Evolutionary conservation across 2,329 filamentous ascomycete species (phyloP).

Genomic region (Pseudocercospora fuligena): DNA sequence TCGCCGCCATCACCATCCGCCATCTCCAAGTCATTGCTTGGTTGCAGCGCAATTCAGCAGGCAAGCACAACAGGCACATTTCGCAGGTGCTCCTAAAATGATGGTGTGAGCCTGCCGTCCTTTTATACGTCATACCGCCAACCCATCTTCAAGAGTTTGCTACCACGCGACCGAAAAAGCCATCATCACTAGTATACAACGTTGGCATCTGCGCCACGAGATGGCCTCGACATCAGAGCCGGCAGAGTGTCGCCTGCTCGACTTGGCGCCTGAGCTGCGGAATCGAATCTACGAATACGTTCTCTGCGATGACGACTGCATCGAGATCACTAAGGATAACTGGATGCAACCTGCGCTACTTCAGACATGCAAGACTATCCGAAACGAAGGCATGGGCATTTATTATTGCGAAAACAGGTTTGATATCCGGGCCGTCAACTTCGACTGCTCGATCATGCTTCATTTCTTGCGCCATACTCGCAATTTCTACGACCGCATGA

Average conservation of each 20-base stretch:
- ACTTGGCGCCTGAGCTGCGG: background rate
- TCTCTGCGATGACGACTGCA: background rate
- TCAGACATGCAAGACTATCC: slow-evolving; percentile 33
- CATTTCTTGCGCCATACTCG: background rate
- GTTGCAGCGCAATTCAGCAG: too few relatives aligned
- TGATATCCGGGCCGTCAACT: background rate
- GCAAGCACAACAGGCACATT: too few relatives aligned
- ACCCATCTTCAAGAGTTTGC: background rate
- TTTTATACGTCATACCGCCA: too few relatives aligned
- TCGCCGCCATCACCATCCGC: too few relatives aligned
- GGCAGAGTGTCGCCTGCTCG: background rate
- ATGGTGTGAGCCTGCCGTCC: too few relatives aligned
- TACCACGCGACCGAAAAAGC: background rate
- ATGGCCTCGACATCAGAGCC: background rate
- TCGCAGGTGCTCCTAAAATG: too few relatives aligned
- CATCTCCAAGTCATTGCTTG: too few relatives aligned
- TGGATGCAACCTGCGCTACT: slow-evolving; percentile 34
- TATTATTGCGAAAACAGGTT: background rate
- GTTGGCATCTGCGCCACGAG: background rate
- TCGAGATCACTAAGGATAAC: background rate
- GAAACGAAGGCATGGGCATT: slow-evolving; percentile 33
- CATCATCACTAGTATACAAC: background rate
- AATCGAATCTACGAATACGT: background rate
- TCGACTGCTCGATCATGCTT: background rate
- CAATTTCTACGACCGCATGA: background rate